These are phyloP conservation scores for Aspergillus candidus DNA, from an alignment of 2,329 filamentous ascomycete genomes.

Conservation along the genomic window DNA sequence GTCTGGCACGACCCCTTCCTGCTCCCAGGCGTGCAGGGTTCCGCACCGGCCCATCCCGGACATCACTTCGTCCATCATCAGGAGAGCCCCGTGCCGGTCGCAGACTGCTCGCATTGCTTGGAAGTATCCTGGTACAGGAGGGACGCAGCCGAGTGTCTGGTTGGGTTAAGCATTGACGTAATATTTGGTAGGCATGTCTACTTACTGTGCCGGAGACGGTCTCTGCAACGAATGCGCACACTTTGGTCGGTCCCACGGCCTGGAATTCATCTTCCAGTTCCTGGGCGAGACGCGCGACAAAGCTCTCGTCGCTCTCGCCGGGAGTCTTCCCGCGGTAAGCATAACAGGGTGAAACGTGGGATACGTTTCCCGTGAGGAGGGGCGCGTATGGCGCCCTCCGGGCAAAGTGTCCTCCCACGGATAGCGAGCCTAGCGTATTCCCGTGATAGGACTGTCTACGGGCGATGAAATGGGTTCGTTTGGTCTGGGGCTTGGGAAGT, in stretches of 20 bases:
- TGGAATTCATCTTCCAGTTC: slow-evolving; percentile 47
- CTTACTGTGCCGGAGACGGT: slow-evolving; percentile 45
- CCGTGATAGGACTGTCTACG: slow-evolving; percentile 47
- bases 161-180: too few species aligned
- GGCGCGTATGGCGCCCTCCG: slow-evolving; percentile 30
- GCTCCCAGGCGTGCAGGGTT: slow-evolving; percentile 51
- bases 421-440: slow-evolving; percentile 45
- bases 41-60: slow-evolving; percentile 52
- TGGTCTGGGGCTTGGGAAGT: slow-evolving; percentile 26
- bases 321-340: slow-evolving; percentile 31
- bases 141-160: slow-evolving; percentile 46
- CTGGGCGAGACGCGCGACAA: slow-evolving; percentile 34
- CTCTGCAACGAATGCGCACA: slow-evolving; percentile 46
- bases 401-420: slow-evolving; percentile 32
- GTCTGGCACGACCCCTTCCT: slow-evolving; percentile 49
- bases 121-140: slow-evolving; percentile 50
- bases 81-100: slow-evolving; percentile 49
- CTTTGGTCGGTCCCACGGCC: slow-evolving; percentile 40
- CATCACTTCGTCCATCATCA: slow-evolving; percentile 47
- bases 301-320: slow-evolving; percentile 37
- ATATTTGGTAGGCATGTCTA: slow-evolving; percentile 1
- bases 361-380: slow-evolving; percentile 24
- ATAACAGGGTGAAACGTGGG: slow-evolving; percentile 25
- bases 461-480: slow-evolving; percentile 40
- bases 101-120: slow-evolving; percentile 50